Conservation (phyloP, 345 rosid genomes). For the Rhodamnia argentea region DNA sequence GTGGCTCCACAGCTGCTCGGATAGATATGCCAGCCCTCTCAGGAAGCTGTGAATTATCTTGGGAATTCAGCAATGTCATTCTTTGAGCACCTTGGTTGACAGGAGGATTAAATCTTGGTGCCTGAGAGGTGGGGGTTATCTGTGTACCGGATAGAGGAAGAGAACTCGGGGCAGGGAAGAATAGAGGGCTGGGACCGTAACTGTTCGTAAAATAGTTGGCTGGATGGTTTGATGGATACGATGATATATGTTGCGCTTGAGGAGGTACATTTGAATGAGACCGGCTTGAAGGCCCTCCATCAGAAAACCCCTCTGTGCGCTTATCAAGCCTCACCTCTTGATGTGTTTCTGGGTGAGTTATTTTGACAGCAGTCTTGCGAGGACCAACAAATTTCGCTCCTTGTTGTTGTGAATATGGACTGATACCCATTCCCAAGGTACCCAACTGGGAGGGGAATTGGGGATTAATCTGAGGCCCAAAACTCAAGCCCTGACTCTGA, state of each 20-base stretch:
- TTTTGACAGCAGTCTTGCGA: slow-evolving; percentile 69
- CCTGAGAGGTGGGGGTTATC: slow-evolving; percentile 53
- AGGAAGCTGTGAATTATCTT: slow-evolving; percentile 21
- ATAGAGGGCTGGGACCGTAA: slow-evolving; percentile 26
- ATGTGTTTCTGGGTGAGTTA: slow-evolving; percentile 90
- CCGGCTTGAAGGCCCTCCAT: slow-evolving; percentile 43
- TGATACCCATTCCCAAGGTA: slow-evolving; percentile 58
- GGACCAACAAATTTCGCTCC: slow-evolving; percentile 57
- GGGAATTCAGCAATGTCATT: slow-evolving; percentile 35
- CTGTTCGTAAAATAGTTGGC: slow-evolving; percentile 33
- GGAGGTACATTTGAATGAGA: slow-evolving; percentile 48
- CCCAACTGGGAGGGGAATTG: slow-evolving; percentile 57
- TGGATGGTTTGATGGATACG: slow-evolving; percentile 43
- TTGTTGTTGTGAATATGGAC: slow-evolving; percentile 67
- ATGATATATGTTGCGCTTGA: slow-evolving; percentile 53
- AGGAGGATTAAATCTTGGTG: slow-evolving; percentile 40
- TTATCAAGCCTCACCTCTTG: slow-evolving; percentile 89
- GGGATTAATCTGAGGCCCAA: slow-evolving; percentile 49
- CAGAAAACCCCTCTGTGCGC: slow-evolving; percentile 47
- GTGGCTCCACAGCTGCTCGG: slow-evolving; percentile 24
- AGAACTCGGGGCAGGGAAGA: slow-evolving; percentile 40
- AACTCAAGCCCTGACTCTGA: slow-evolving; percentile 73
- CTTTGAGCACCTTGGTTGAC: slow-evolving; percentile 52
- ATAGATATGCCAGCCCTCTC: slow-evolving; percentile 28
- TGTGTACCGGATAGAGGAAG: slow-evolving; percentile 47